Evolutionary conservation across 352 stramenopile genomes (phyloP), one percentile per base, ranked within the genome.

Genomic region (Phytophthora multivora): DNA sequence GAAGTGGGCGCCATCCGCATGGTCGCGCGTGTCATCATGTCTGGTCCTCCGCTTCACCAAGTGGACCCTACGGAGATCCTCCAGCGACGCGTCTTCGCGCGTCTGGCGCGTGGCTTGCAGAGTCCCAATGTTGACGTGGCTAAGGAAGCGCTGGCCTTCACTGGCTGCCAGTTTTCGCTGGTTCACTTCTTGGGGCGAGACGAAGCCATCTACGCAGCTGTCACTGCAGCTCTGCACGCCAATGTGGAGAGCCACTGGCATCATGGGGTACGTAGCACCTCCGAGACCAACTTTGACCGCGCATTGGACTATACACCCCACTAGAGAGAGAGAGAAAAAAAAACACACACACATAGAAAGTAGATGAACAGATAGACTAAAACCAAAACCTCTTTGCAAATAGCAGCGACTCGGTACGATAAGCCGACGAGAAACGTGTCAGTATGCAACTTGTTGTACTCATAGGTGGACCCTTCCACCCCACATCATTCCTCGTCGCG

Each of bases 11-110:
- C 87, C 8, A 91, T 90, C 57, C 87, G 85, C 26, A 91, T 91
- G 79, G 46, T 90, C 15, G 87, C 87, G n/a, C 87, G 87, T 28
- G 79, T 95, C 19, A 73, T 95, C 42, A 93, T 95, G 83, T 91
- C 85, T 7, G 86, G 85, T 13, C 79, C 83, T 5, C 86, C 83
- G 36, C 63, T 90, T 16, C 63, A 83, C 50, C 71, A 76, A 50
- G 50, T 89, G 0, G 76, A 88, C 13, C 15, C 51, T 15, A 66
- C 59, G 6, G 39, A 61, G 9, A 21, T 52, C 18, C 54, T 91
- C n/a, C 72, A 79, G 30, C 51, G 65, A 12, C 63, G 76, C 26
- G 59, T 95, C 9, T 95, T 94, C 59, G 48, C 69, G 9, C 78
- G 69, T 5, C 69, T 95, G 11, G 82, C 81, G 11, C 70, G 71